phyloP scores from a whole-genome alignment of 140 eudicot genomes.

The Anethum foeniculum region DNA sequence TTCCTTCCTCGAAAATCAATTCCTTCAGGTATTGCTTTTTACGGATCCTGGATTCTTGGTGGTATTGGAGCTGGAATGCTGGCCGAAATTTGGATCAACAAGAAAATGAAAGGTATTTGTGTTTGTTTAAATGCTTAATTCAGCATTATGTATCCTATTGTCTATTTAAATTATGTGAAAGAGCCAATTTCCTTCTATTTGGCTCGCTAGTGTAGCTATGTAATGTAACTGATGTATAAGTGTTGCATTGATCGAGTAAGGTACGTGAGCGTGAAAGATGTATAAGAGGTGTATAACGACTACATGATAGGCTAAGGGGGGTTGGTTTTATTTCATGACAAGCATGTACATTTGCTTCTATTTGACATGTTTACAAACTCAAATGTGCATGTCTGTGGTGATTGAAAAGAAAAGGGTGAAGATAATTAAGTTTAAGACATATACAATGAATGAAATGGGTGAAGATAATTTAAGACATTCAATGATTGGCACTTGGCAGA shows the following conservation, averaged over 20 bases:
- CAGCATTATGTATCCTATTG: neutral
- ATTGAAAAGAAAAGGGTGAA: neutral
- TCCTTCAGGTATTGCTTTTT: conserved; percentile 60
- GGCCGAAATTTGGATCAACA: conserved; percentile 78
- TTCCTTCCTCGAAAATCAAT: conserved; percentile 83
- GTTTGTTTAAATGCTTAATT: neutral
- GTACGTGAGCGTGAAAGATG: neutral
- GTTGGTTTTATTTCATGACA: neutral
- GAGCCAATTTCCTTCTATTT: neutral
- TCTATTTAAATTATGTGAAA: neutral
- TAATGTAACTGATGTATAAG: neutral
- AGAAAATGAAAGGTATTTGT: conserved; percentile 71
- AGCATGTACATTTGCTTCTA: neutral
- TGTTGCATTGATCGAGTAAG: neutral
- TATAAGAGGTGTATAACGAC: neutral
- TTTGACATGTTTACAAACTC: neutral
- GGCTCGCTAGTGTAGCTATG: neutral
- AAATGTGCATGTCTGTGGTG: neutral
- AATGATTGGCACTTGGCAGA: neutral
- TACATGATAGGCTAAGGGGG: neutral
- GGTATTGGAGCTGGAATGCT: conserved; percentile 99
- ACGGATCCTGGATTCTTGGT: conserved; percentile 73
- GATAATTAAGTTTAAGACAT: neutral
- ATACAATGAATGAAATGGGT: neutral
- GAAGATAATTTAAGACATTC: neutral